phyloP scores from a whole-genome alignment of 192 early-diverging fungal species.

The Coemansia sp. region DNA sequence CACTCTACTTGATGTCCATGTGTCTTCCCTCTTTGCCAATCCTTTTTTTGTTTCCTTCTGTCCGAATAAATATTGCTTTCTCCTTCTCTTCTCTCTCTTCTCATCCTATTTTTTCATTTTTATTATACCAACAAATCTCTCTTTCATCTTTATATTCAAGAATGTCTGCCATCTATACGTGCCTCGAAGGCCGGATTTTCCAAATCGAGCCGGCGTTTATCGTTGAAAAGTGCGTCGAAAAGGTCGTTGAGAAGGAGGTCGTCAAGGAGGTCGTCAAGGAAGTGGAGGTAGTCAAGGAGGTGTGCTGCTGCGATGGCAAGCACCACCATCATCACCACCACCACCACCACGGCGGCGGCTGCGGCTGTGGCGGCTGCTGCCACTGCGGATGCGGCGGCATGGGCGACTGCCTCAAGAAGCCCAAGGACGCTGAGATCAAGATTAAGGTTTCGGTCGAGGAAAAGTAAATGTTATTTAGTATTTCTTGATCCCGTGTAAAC shows the following conservation, averaged over 20 bases:
- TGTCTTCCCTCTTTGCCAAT: not conserved
- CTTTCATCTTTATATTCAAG: not conserved
- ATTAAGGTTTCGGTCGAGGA: slow-evolving; percentile 40
- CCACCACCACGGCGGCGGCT: slow-evolving; percentile 12
- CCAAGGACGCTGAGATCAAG: slow-evolving; percentile 38
- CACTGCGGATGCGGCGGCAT: slow-evolving; percentile 9
- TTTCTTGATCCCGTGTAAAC: not conserved
- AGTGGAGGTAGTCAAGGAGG: slow-evolving; percentile 30
- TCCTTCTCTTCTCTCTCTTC: not conserved
- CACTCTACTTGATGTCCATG: no score
- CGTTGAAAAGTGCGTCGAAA: slow-evolving; percentile 47
- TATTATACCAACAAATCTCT: no score
- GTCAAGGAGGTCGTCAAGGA: slow-evolving; percentile 26
- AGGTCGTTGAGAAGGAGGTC: slow-evolving; percentile 41
- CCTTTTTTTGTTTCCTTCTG: not conserved
- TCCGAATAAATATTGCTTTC: not conserved
- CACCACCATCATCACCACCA: slow-evolving; percentile 9
- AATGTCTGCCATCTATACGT: slow-evolving; percentile 40
- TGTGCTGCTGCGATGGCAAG: slow-evolving; percentile 41
- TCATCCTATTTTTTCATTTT: no score
- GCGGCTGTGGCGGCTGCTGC: slow-evolving; percentile 4
- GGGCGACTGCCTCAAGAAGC: slow-evolving; percentile 9
- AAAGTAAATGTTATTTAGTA: slow-evolving; percentile 5
- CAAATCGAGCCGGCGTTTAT: slow-evolving; percentile 43
- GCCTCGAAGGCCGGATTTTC: slow-evolving; percentile 41